phyloP scores from a whole-genome alignment of 805 yeast species.

The Lachancea sp. region DNA sequence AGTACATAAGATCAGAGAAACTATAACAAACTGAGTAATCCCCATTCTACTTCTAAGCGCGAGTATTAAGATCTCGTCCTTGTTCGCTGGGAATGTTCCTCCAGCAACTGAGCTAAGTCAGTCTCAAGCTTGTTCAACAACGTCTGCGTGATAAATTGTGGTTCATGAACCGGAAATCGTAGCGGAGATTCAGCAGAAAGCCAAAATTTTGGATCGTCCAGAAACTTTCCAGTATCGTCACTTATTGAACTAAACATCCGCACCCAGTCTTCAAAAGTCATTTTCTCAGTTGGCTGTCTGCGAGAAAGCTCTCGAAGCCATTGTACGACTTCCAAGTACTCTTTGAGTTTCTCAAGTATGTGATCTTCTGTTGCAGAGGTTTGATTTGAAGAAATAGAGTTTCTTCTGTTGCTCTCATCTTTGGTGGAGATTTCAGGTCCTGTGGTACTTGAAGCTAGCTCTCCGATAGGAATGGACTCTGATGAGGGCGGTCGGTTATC shows the following conservation, averaged over 20 bases:
- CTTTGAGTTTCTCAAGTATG: conserved; percentile 1
- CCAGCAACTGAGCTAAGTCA: not conserved
- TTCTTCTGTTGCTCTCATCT: not conserved
- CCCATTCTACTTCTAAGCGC: not conserved
- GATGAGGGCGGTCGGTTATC: not conserved
- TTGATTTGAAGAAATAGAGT: not conserved
- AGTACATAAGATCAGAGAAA: not conserved
- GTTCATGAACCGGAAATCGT: conserved; percentile 61
- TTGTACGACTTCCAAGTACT: not conserved
- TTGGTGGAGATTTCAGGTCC: not conserved
- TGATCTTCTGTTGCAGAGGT: not conserved
- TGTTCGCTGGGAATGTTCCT: not conserved
- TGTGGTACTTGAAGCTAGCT: not conserved
- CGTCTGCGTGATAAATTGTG: conserved; percentile 40
- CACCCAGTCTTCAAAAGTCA: conserved; percentile 49
- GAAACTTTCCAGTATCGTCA: conserved; percentile 15
- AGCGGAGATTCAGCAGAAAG: conserved; percentile 60
- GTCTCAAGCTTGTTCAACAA: conserved; percentile 4
- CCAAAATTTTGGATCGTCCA: conserved; percentile 44
- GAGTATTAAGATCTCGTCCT: not conserved
- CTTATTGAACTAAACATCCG: conserved; percentile 31
- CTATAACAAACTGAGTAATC: not conserved
- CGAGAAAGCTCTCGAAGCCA: conserved; percentile 7
- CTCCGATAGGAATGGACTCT: not conserved
- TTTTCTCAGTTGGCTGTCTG: conserved; percentile 21